A percentile compares a stretch with the other conserved stretches of the same genome.
Conservation (phyloP, 768 basidiomycete species). For the Xerocomellus amylosporus region DNA sequence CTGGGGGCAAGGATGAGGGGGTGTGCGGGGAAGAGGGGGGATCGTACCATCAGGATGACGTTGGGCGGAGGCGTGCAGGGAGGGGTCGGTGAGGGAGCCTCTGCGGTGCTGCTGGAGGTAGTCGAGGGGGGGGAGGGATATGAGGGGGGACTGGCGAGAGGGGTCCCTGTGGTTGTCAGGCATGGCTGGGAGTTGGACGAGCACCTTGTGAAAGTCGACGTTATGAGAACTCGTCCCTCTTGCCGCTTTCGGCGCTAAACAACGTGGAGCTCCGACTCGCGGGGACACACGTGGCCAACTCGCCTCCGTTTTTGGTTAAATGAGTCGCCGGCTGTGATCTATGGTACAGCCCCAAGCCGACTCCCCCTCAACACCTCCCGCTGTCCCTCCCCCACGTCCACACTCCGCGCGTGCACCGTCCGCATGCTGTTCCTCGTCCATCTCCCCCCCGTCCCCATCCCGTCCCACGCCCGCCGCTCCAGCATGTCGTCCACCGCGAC, state of each 20-base stretch:
- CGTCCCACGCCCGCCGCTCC: slow-evolving; percentile 35
- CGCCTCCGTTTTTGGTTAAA: slow-evolving; percentile 11
- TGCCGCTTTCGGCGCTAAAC: slow-evolving; percentile 11
- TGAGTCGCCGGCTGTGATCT: not conserved
- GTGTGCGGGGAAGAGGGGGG: slow-evolving; percentile 1
- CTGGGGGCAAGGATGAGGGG: slow-evolving; percentile 33
- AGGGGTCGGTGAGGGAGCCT: slow-evolving; percentile 82
- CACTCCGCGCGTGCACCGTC: slow-evolving; percentile 41
- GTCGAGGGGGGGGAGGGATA: slow-evolving; percentile 72
- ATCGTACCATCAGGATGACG: slow-evolving; percentile 23
- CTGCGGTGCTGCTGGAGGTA: slow-evolving; percentile 78
- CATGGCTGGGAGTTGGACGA: not conserved
- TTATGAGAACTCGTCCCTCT: slow-evolving; percentile 25
- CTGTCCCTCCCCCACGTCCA: slow-evolving; percentile 40
- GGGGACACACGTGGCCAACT: slow-evolving; percentile 30
- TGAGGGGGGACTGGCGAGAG: slow-evolving; percentile 48
- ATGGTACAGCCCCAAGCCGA: not conserved
- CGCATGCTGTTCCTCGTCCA: slow-evolving; percentile 58
- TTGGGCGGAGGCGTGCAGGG: slow-evolving; percentile 53
- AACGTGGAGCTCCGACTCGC: slow-evolving; percentile 30
- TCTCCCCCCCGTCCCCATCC: slow-evolving; percentile 36
- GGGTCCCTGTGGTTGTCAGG: slow-evolving; percentile 30
- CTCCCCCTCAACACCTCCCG: slow-evolving; percentile 34
- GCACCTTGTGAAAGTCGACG: slow-evolving; percentile 24
- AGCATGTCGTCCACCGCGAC: slow-evolving; percentile 58